Base-by-base conservation (phyloP, 129 eudicot species). In the Dittrichia graveolens region DNA sequence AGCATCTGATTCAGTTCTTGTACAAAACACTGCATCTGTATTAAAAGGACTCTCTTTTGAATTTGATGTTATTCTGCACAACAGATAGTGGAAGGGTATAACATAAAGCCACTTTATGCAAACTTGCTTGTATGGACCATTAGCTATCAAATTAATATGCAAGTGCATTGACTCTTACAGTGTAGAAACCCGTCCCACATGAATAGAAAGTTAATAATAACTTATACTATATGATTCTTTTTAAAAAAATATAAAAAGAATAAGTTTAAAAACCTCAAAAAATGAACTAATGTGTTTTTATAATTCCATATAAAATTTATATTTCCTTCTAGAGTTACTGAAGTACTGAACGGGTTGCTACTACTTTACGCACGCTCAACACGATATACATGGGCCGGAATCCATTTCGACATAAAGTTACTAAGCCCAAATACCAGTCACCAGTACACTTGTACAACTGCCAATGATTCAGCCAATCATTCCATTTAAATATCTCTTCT, bases 51-150 rank as follows among this genome's bases (percentile, higher is more conserved):
- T 55, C 59, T 34, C 60, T 67, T 65, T 67, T 78, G 67, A 66
- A 78, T 52, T 78, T 65, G 76, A 76, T 81, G 85, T 85, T 84
- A 87, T 90, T 87, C 93, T 80, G 67, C 71, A 75, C 67, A 69
- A 76, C 79, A 67, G 64, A 59, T 75, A 77, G 91, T 81, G 86
- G 88, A 74, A 83, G 81, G 77, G 84, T 83, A 89, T 74, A 87
- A 86, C 83, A 78, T 91, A 86, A 88, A 91, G 91, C 82, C 71
- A 69, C 90, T 84, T 91, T 88, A 83, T 69, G 85, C 86, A 70
- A 63, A 65, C 61, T 45, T 50, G 43, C 67, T 67, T 35, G 59
- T 59, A 71, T 71, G 82, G 72, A 78, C 82, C 77, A 70, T 63
- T 77, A 69, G 44, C 53, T 39, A 49, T 38, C 75, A 66, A 44